Base-by-base conservation (phyloP, 495 filamentous ascomycete genomes). In the Darksidea phi region DNA sequence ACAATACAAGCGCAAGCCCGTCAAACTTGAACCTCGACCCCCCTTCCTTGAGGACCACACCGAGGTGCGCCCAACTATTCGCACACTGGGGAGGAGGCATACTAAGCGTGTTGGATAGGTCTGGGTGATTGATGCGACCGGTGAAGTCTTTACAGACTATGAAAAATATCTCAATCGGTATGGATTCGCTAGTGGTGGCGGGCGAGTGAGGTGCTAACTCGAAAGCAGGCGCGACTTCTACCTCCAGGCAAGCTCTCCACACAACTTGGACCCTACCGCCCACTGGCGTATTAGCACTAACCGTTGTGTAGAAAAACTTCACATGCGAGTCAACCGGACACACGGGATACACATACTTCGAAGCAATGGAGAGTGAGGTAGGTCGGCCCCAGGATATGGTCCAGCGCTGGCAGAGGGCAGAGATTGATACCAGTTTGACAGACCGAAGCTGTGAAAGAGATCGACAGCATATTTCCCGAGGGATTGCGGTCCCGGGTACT, bases 241-340 rank as follows among this genome's bases (percentile, higher is more conserved):
- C 71, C 92, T 88, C 56, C 89, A 95, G 79, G 89, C 88, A 75
- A 57, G 80, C 25, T 15, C 32, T 15, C 47, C n/a, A 21, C 12
- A 12, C 8, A 53, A 1, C n/a, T 10, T 47, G 45, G 1, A 53
- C 49, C 28, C 28, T 10, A 32, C 28, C 28, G 36, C 6, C 6
- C 37, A 48, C 37, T n/a, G 5, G 41, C 13, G 6, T 8, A 26
- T 10, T 26, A 47, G 38, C 13, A 13, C 53, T 66, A 67, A 71
- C 48, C 11, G 54, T 55, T 46, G 45, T 54, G 45, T 66, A 94
- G 84, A 88, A 86, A 60, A 85, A 87, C 45, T 99, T 97, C 70
- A 95, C 93, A 52, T 96, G 93, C 72, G 87, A 94, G 63, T 93
- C 97, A 59, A 97, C 90, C 2, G 94, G 94, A 34, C 91, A 96